Evolutionary conservation across 345 rosid species (phyloP).

Genomic region (sweet orange (Citrus sinensis)): DVS_A1.0 CM039169.1:9575001-9575500

Average conservation of each 20-base stretch:
- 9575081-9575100: not conserved
- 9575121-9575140: not conserved
- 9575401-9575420: conserved; percentile 18
- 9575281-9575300: too few species aligned
- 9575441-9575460: too few species aligned
- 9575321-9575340: not conserved
- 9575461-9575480: too few species aligned
- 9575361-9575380: not conserved
- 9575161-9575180: not conserved
- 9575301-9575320: too few species aligned
- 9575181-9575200: not conserved
- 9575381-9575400: not conserved
- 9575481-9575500: too few species aligned
- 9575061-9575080: not conserved
- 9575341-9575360: not conserved
- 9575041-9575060: too few species aligned
- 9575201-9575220: not conserved
- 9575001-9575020: too few species aligned
- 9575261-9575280: too few species aligned
- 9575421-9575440: not conserved
- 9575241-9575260: not conserved
- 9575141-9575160: conserved; percentile 4
- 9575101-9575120: not conserved
- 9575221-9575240: not conserved
- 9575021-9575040: too few species aligned